Conservation (phyloP, 2,329 filamentous ascomycete species). For the Dactylellina parvicollis region DNA sequence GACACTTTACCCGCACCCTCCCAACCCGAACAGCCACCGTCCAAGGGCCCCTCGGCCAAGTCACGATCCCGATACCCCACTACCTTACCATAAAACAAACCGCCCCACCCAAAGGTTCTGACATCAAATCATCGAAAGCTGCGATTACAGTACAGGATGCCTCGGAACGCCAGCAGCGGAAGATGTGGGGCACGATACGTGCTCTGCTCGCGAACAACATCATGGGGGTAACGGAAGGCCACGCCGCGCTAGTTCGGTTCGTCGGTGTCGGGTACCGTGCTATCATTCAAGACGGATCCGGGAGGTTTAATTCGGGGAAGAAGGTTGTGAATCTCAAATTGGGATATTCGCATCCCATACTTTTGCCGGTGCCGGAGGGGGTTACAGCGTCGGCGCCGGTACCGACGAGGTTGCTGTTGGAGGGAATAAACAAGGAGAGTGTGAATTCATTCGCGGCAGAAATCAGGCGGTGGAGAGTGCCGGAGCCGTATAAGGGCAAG, state of each 20-base stretch:
- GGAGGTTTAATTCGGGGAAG: conserved; percentile 78
- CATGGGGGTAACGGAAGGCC: conserved; percentile 92
- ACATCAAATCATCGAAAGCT: conserved; percentile 71
- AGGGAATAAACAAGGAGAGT: conserved; percentile 84
- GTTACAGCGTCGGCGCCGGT: conserved; percentile 88
- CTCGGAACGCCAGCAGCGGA: conserved; percentile 77
- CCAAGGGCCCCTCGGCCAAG: conserved; percentile 68
- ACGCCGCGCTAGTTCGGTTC: conserved; percentile 89
- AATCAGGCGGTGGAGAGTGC: conserved; percentile 86
- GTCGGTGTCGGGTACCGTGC: conserved; percentile 97
- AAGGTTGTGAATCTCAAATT: conserved; percentile 93
- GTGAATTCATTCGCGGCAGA: conserved; percentile 91
- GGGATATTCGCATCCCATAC: conserved; percentile 94
- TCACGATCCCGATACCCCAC: conserved; percentile 79
- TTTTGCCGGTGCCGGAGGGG: conserved; percentile 82
- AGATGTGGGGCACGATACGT: conserved; percentile 97
- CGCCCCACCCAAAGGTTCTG: conserved; percentile 64
- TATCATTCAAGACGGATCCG: conserved; percentile 78
- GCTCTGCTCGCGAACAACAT: conserved; percentile 91
- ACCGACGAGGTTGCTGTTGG: conserved; percentile 88
- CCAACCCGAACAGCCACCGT: conserved; percentile 44
- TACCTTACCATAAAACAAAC: conserved; percentile 69
- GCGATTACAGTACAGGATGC: conserved; percentile 76
- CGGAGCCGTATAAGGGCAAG: conserved; percentile 95
- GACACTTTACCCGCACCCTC: conserved; percentile 16